Evolutionary conservation across 2,329 filamentous ascomycete species (phyloP).

Genomic region (Beauveria brongniartii): DNA sequence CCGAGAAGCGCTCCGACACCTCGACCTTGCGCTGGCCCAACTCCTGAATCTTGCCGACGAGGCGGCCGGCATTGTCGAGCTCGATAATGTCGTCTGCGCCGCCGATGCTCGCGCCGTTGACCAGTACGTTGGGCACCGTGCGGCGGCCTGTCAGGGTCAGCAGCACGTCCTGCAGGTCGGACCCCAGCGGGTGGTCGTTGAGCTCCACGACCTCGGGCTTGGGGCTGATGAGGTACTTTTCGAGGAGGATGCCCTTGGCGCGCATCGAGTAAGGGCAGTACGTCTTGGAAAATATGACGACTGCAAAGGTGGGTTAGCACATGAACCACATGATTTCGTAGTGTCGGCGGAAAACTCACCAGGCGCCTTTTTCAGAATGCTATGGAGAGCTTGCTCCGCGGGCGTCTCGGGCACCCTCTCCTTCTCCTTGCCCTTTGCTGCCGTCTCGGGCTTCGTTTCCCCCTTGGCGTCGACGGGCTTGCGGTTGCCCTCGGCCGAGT

Average conservation of each 20-base stretch:
- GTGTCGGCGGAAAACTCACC: conserved; percentile 43
- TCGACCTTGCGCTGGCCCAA: conserved; percentile 61
- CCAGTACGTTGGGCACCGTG: conserved; percentile 87
- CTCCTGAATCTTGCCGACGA: conserved; percentile 63
- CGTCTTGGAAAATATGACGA: conserved; percentile 93
- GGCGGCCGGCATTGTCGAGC: conserved; percentile 56
- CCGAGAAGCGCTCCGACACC: conserved; percentile 39
- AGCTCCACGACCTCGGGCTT: conserved; percentile 84
- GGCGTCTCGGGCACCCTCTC: conserved; percentile 43
- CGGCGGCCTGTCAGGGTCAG: conserved; percentile 65
- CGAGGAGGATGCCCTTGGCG: conserved; percentile 77
- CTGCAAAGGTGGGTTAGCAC: conserved; percentile 34
- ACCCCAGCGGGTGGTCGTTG: conserved; percentile 70
- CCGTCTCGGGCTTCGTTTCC: conserved; percentile 2
- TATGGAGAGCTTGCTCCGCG: conserved; percentile 63
- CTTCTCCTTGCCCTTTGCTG: conserved; percentile 12
- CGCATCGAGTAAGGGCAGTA: conserved; percentile 82
- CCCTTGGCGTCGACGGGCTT: conserved; percentile 23
- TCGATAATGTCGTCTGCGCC: conserved; percentile 79
- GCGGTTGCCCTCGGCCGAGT: conserved; percentile 44
- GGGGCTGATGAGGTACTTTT: conserved; percentile 77
- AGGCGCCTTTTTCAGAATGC: conserved; percentile 75
- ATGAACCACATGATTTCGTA: too few species aligned
- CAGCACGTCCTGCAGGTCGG: conserved; percentile 63
- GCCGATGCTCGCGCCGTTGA: conserved; percentile 83